Conservation (phyloP, 208 protist genomes). For the Acanthamoeba sp. region DNA sequence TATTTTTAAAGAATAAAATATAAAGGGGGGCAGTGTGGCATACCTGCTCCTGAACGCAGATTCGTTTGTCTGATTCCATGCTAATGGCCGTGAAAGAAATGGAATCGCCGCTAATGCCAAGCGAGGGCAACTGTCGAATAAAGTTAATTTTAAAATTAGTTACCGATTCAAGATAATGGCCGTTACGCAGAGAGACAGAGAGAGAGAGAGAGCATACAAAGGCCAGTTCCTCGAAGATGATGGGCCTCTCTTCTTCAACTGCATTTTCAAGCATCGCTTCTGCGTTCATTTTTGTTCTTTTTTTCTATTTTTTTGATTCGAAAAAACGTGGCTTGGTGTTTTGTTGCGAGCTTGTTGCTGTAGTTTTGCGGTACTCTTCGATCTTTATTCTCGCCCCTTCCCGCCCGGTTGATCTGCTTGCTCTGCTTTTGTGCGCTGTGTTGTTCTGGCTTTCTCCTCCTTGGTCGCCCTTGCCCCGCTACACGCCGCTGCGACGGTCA, state of each 20-base stretch:
- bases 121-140: background rate
- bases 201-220: background rate
- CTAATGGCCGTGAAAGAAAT: constrained; percentile 35
- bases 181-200: too few species aligned
- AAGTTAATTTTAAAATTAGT: too few species aligned
- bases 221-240: constrained; percentile 35
- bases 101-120: constrained; percentile 1
- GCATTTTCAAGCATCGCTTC: background rate
- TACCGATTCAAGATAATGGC: background rate
- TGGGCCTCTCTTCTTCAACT: background rate
- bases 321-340: too few species aligned
- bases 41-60: constrained; percentile 40
- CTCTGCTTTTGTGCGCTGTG: too few species aligned
- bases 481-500: too few species aligned
- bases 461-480: too few species aligned
- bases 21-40: background rate
- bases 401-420: too few species aligned
- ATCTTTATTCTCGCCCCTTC: too few species aligned
- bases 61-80: constrained; percentile 26
- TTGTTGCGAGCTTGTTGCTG: too few species aligned
- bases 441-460: too few species aligned
- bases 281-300: background rate
- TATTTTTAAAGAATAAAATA: background rate
- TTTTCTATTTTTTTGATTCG: background rate
- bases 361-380: too few species aligned